Conservation (phyloP, 2,329 filamentous ascomycete species). For the Arthrobotrys musiformis region DNA sequence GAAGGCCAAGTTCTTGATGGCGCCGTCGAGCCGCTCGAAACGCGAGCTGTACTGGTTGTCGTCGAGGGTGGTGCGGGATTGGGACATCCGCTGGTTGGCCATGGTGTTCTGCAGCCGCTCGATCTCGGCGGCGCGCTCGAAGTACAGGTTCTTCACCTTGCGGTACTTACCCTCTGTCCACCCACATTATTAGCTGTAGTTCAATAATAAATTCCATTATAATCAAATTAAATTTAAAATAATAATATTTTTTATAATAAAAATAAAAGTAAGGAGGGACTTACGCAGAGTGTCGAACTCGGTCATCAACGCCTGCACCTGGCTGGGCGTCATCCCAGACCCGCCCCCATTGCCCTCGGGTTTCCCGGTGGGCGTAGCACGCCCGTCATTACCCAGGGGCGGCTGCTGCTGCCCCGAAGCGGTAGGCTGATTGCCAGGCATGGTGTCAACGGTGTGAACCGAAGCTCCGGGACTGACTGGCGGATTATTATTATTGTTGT, state of each 20-base stretch:
- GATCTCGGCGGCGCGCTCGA: slow-evolving; percentile 88
- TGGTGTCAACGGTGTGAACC: slow-evolving; percentile 45
- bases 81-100: slow-evolving; percentile 92
- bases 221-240: slow-evolving; percentile 63
- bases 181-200: too few relatives aligned
- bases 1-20: slow-evolving; percentile 93
- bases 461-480: slow-evolving; percentile 47
- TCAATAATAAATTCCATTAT: slow-evolving; percentile 61
- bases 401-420: neutral
- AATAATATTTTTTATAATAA: neutral
- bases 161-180: slow-evolving; percentile 94
- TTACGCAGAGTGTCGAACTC: slow-evolving; percentile 58
- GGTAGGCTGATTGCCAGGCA: slow-evolving; percentile 37
- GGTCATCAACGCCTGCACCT: slow-evolving; percentile 55
- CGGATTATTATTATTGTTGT: slow-evolving; percentile 20
- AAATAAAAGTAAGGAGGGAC: slow-evolving; percentile 22
- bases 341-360: slow-evolving; percentile 35
- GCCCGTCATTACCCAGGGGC: slow-evolving; percentile 17
- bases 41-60: slow-evolving; percentile 92
- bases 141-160: slow-evolving; percentile 97
- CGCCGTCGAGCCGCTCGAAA: slow-evolving; percentile 89
- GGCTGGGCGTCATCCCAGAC: slow-evolving; percentile 44
- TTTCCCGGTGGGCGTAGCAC: slow-evolving; percentile 37
- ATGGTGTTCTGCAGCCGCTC: slow-evolving; percentile 97
- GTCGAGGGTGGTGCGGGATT: slow-evolving; percentile 92